These are phyloP conservation scores for Zygotorulaspora mrakii DNA, from an alignment of 1,139 yeast genomes.

Conservation along the genomic window DNA sequence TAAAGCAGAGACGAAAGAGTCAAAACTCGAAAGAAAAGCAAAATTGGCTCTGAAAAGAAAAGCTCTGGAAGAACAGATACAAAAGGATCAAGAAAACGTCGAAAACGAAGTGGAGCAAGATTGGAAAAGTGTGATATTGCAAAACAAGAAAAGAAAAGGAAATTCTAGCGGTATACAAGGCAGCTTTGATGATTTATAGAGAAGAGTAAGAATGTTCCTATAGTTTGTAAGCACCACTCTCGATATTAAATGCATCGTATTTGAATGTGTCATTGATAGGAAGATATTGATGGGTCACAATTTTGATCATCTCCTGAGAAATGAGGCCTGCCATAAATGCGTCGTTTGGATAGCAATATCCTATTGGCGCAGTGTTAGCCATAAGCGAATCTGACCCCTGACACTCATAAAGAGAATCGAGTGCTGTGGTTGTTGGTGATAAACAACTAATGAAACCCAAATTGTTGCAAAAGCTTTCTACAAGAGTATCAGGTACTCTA, in stretches of 20 bases:
- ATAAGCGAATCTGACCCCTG: background rate
- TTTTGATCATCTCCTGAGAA: conserved; percentile 69
- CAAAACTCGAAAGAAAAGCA: conserved; percentile 58
- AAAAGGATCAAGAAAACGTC: conserved; percentile 43
- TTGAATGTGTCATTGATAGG: conserved; percentile 65
- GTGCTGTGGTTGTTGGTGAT: conserved; percentile 4
- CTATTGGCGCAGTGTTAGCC: background rate
- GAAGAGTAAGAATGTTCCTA: conserved; percentile 20
- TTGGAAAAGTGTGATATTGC: conserved; percentile 82
- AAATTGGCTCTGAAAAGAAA: conserved; percentile 62
- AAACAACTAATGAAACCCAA: conserved; percentile 7
- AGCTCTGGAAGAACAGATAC: conserved; percentile 54
- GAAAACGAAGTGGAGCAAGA: conserved; percentile 62
- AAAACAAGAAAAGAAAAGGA: conserved; percentile 55
- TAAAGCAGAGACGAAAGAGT: conserved; percentile 60
- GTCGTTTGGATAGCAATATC: conserved; percentile 27
- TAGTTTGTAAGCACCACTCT: conserved; percentile 48
- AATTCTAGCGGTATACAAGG: conserved; percentile 45
- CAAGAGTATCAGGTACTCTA: conserved; percentile 6
- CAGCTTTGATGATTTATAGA: conserved; percentile 66
- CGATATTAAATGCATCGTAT: conserved; percentile 62
- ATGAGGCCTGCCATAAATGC: conserved; percentile 74
- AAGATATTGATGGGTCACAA: conserved; percentile 66
- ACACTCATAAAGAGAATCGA: no score
- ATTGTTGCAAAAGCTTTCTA: conserved; percentile 14